Percentiles rank a stretch among this genome's conserved stretches.
phyloP scores from a whole-genome alignment of 2,329 filamentous ascomycete genomes.

The Bipolaris bicolor region DNA sequence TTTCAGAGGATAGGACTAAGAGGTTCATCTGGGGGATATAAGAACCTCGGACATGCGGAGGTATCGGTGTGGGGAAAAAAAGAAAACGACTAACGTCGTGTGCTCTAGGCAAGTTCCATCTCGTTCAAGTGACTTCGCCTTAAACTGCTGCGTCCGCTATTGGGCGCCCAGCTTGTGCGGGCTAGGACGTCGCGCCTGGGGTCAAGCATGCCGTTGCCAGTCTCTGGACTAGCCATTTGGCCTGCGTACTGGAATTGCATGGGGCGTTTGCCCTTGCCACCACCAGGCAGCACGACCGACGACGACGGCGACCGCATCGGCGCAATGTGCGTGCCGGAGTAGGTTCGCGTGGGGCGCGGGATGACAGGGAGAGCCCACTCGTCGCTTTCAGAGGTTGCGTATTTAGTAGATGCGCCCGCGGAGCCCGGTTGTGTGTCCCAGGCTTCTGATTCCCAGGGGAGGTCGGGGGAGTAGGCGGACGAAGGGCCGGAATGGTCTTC shows the following conservation, averaged over 20 bases:
- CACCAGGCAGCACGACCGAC: background rate
- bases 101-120: slow-evolving; percentile 28
- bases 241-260: slow-evolving; percentile 3
- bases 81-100: too few species aligned
- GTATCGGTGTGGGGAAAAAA: too few species aligned
- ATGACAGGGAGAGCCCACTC: slow-evolving; percentile 17
- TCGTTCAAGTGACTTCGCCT: slow-evolving; percentile 40
- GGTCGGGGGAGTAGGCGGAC: slow-evolving; percentile 25
- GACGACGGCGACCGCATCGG: background rate
- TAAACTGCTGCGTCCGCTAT: slow-evolving; percentile 38
- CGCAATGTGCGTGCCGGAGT: slow-evolving; percentile 10
- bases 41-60: too few species aligned
- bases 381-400: slow-evolving; percentile 26
- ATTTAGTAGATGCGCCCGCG: slow-evolving; percentile 28
- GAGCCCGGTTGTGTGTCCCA: slow-evolving; percentile 26
- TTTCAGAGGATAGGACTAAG: too few species aligned
- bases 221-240: too few species aligned
- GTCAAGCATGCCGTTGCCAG: slow-evolving; percentile 16
- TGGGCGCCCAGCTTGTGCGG: slow-evolving; percentile 29
- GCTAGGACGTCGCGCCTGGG: slow-evolving; percentile 27
- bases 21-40: too few species aligned
- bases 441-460: slow-evolving; percentile 27
- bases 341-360: slow-evolving; percentile 20
- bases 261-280: slow-evolving; percentile 24
- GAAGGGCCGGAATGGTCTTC: slow-evolving; percentile 13